Evolutionary conservation across 495 filamentous ascomycete species (phyloP).

Genomic region (Rhypophila decipiens): DNA sequence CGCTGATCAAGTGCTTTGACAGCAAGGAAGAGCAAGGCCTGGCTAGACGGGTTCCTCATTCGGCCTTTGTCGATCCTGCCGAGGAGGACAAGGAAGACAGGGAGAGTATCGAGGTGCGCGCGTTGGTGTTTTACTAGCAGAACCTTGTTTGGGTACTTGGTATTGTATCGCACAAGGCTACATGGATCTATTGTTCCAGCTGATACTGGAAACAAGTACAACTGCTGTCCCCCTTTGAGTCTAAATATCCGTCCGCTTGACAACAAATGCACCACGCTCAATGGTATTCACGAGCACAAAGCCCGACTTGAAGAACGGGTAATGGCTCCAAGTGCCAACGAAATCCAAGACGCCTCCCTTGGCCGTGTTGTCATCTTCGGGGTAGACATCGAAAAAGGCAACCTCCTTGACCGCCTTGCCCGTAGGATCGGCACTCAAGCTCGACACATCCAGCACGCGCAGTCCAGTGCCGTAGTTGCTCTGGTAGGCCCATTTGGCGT

Average conservation of each 20-base stretch:
- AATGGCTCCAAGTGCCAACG: constrained; percentile 46
- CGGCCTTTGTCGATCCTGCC: constrained; percentile 51
- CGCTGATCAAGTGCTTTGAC: constrained; percentile 68
- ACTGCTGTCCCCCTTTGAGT: neutral
- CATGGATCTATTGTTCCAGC: neutral
- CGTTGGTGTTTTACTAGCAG: constrained; percentile 19
- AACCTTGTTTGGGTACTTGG: too few species aligned
- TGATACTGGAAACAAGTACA: neutral
- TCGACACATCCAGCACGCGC: constrained; percentile 42
- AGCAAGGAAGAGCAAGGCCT: constrained; percentile 50
- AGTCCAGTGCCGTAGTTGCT: constrained; percentile 49
- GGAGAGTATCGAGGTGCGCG: constrained; percentile 58
- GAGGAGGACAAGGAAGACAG: constrained; percentile 34
- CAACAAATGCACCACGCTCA: constrained; percentile 46
- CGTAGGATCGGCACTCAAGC: constrained; percentile 30
- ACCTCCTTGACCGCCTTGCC: constrained; percentile 38
- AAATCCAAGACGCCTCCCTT: constrained; percentile 35
- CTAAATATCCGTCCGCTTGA: constrained; percentile 23
- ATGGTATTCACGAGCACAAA: constrained; percentile 51
- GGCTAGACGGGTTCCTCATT: constrained; percentile 57
- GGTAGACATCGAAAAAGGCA: constrained; percentile 49
- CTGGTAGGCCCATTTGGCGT: constrained; percentile 45
- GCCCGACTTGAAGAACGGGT: constrained; percentile 46
- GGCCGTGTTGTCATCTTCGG: constrained; percentile 46
- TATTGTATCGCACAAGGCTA: neutral